Conservation (phyloP, 176 grass and related monocot species). For the Carex cristatella region DNA sequence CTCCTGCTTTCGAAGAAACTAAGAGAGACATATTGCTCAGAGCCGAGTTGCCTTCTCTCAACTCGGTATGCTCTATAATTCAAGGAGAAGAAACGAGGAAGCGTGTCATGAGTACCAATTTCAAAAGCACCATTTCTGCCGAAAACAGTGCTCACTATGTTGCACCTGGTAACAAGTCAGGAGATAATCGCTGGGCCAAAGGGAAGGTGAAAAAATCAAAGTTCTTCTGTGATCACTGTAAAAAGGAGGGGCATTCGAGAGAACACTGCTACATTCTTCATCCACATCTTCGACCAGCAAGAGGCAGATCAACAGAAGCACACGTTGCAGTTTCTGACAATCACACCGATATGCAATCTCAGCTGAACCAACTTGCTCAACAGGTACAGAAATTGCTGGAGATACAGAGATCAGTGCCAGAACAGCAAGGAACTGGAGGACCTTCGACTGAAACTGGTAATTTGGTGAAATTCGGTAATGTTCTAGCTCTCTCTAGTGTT, state of each 20-base stretch:
- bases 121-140: too few relatives aligned
- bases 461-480: background rate
- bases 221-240: background rate
- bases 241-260: background rate
- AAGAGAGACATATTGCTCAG: background rate
- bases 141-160: too few relatives aligned
- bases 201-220: background rate
- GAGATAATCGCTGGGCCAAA: too few relatives aligned
- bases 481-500: background rate
- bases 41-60: background rate
- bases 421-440: too few relatives aligned
- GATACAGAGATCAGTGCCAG: too few relatives aligned
- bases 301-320: too few relatives aligned
- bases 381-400: too few relatives aligned
- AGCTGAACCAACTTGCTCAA: too few relatives aligned
- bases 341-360: too few relatives aligned
- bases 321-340: too few relatives aligned
- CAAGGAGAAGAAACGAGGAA: background rate
- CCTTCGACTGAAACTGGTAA: too few relatives aligned
- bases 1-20: background rate
- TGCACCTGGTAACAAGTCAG: too few relatives aligned
- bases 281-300: background rate
- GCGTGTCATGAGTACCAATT: background rate
- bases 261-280: background rate
- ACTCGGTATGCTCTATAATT: background rate